Percentiles rank a stretch among this genome's conserved stretches.
Conservation (phyloP, 2,329 filamentous ascomycete genomes). For the Coniella vitis region DNA sequence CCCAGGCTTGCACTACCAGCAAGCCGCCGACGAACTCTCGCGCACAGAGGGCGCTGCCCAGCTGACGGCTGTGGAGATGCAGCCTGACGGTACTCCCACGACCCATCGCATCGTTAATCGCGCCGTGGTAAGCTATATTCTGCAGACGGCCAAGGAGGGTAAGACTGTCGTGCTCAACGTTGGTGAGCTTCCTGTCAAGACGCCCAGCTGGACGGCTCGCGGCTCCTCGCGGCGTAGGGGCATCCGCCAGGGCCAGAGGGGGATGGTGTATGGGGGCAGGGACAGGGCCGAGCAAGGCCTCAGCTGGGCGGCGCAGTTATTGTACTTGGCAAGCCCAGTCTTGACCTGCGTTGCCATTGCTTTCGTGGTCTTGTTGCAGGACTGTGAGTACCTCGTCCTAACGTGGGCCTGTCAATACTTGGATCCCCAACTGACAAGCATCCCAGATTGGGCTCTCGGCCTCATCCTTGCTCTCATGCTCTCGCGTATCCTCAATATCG, state of each 20-base stretch:
- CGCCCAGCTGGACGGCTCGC: conserved; percentile 20
- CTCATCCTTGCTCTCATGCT: conserved; percentile 43
- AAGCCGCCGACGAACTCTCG: conserved; percentile 45
- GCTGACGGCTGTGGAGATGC: conserved; percentile 33
- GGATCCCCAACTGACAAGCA: conserved; percentile 1
- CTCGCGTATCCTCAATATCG: conserved; percentile 49
- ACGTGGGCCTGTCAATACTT: background rate
- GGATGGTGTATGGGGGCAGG: conserved; percentile 15
- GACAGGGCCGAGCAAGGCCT: conserved; percentile 25
- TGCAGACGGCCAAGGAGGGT: conserved; percentile 50
- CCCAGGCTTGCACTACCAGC: conserved; percentile 55
- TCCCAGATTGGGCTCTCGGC: conserved; percentile 40
- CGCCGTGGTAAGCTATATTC: conserved; percentile 46
- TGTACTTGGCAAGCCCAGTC: conserved; percentile 41
- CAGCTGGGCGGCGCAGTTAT: conserved; percentile 37
- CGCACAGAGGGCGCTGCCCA: conserved; percentile 34
- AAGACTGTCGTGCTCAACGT: conserved; percentile 51
- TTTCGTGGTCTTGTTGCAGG: conserved; percentile 39
- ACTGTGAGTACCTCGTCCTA: conserved; percentile 29
- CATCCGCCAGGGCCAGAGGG: conserved; percentile 19
- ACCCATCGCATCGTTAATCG: conserved; percentile 38
- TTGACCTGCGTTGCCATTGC: conserved; percentile 38
- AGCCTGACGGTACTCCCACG: conserved; percentile 23
- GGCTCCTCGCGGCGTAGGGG: conserved; percentile 11
- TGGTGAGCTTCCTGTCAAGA: conserved; percentile 42